Conservation (phyloP, 768 basidiomycete species). For the Tulasnella sp. region DNA sequence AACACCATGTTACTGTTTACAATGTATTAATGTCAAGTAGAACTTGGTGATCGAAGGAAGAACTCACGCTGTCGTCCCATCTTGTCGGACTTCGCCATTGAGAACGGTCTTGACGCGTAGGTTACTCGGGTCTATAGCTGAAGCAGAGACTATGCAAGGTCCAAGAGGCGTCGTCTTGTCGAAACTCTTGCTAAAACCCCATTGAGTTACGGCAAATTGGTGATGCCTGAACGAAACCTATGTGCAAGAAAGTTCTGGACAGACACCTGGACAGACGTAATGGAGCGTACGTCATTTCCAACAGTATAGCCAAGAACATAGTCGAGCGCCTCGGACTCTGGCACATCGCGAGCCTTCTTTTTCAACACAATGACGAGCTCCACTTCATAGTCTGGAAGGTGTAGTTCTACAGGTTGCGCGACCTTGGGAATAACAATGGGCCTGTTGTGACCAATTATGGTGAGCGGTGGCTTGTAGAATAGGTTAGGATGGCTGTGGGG, state of each 20-base stretch:
- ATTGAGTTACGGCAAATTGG: conserved; percentile 70
- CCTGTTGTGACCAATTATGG: conserved; percentile 59
- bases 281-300: conserved; percentile 54
- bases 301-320: conserved; percentile 77
- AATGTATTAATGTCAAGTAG: not conserved
- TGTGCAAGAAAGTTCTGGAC: not conserved
- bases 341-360: conserved; percentile 65
- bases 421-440: conserved; percentile 51
- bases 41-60: not conserved
- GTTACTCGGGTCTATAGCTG: conserved; percentile 52
- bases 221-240: conserved; percentile 74
- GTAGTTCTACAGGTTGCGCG: conserved; percentile 56
- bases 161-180: conserved; percentile 63
- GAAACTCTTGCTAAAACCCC: conserved; percentile 80
- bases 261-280: not conserved
- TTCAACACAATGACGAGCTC: conserved; percentile 76
- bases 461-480: conserved; percentile 64
- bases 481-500: conserved; percentile 41
- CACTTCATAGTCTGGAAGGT: conserved; percentile 72
- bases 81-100: conserved; percentile 58
- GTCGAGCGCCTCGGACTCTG: conserved; percentile 67
- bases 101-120: conserved; percentile 49
- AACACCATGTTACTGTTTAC: conserved; percentile 63
- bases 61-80: conserved; percentile 65
- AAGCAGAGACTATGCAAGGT: conserved; percentile 62